Evolutionary conservation across 352 stramenopile genomes (phyloP), one percentile per base, ranked within the genome.

Genomic region (Phytophthora quininea): DNA sequence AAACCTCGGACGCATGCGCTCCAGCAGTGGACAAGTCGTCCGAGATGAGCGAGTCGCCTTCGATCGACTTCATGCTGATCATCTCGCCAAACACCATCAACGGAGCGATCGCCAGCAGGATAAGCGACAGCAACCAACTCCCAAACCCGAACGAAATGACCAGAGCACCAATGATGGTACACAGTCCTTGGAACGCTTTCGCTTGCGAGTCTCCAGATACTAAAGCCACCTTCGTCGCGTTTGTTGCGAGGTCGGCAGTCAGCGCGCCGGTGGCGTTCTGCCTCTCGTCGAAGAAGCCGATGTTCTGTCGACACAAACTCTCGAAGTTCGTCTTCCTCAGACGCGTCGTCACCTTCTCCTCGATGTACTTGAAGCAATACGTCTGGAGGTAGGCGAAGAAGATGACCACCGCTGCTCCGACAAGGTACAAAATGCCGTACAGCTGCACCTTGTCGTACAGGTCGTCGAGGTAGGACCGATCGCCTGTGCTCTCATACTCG

Each of bases 211-310:
- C 79, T 5, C 79, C 79, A 0, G 72, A 72, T 9, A 88, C 40
- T n/a, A 77, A 49, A 5, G 71, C 69, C 1, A 80, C 74, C 57
- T 86, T 67, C 12, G 74, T 76, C 12, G 81, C 71, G 31, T 80
- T 65, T 4, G 71, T 83, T 1, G 77, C 74, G 31, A 91, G 63
- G 40, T 87, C 74, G 6, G 73, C 76, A 0, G 68, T 70, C 29
- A 79, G 55, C 6, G 74, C 69, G 10, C 88, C 86, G 7, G 78
- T 77, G 8, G 74, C 77, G 57, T 91, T 85, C 4, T 73, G 54
- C 40, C 74, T 53, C 7, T 79, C 61, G 62, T 96, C 87, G 55
- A 93, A 95, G 54, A 83, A 96, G 0, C 64, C 80, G 11, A 91
- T 10, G 19, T 76, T 64, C n/a, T 79, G 76, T 4, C 48, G 58